Conservation (phyloP, 2,329 filamentous ascomycete genomes). For the Periglandula ipomoeae region DNA sequence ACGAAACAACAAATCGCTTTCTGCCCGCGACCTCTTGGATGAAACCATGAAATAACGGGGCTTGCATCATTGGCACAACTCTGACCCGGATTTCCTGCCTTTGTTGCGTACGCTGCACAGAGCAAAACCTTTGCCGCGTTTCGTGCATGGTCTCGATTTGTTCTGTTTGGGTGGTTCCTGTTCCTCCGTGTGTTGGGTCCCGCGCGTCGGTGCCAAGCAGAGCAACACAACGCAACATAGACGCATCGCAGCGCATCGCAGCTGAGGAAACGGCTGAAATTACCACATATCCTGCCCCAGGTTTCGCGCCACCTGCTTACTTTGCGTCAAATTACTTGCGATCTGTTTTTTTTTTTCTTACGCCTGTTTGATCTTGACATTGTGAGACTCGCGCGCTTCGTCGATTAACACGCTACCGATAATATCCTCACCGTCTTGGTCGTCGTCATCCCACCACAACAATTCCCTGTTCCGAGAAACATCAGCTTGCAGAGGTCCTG, state of each 20-base stretch:
- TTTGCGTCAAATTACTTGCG: constrained; percentile 1
- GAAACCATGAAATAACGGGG: constrained; percentile 36
- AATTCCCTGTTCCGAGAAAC: neutral
- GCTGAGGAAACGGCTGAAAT: constrained; percentile 4
- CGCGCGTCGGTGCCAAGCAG: constrained; percentile 5
- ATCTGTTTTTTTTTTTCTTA: neutral
- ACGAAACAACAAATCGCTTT: constrained; percentile 25
- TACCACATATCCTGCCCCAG: neutral
- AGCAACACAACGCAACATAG: constrained; percentile 5
- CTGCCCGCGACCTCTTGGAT: constrained; percentile 14
- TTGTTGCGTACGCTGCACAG: constrained; percentile 3
- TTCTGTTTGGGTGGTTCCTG: neutral
- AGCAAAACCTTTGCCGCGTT: neutral
- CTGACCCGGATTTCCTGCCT: constrained; percentile 11
- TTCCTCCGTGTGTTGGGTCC: constrained; percentile 4
- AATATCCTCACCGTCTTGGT: neutral
- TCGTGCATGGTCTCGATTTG: neutral
- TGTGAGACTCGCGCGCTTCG: neutral
- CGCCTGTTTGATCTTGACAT: neutral
- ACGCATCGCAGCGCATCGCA: constrained; percentile 5
- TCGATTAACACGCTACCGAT: constrained; percentile 1
- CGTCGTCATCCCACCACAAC: constrained; percentile 5
- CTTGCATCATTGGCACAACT: constrained; percentile 25
- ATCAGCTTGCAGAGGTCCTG: neutral
- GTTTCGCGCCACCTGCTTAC: constrained; percentile 2